Base-by-base conservation (phyloP, 208 protist species). In the Crithidia mellificae region DNA sequence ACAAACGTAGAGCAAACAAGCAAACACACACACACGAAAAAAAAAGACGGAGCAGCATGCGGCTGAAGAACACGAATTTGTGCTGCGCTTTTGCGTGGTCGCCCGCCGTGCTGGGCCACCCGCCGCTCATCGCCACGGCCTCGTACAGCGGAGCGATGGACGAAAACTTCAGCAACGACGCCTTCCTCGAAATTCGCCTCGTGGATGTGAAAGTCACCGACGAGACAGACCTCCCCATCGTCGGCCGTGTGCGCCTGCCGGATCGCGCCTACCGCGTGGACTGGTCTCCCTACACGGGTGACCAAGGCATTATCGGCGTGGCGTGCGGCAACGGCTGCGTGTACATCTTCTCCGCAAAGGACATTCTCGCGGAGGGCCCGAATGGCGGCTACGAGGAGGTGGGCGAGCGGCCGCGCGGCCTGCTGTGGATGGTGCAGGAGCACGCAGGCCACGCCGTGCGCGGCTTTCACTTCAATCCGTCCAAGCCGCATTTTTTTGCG, bases 391-490 rank as follows among this genome's bases (percentile, higher is more conserved):
- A 64, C 43, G 80, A 25, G 68, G 80, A 27, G 57, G 54, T 51
- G 27, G 73, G 88, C 8, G 70, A 69, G 22, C 55, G 52, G 17
- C 70, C 70, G 38, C 70, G 70, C 6, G 70, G 62, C 17, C 65
- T 95, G 11, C 75, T 98, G 34, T 92, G 89, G 53, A 80, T 71
- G 30, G 85, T 96, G 29, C 72, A 81, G 44, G 88, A 94, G 59
- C 95, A 98, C 78, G 80, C 56, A 22, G 86, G 84, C 19, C 69
- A 87, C 19, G 70, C 70, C 53, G 92, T 98, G 22, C 83, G 86
- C 32, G 85, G 84, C 1, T 92, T 98, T 39, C 95, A 98, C 65
- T 98, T 98, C 78, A 99, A 98, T 82, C 68, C 81, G 8, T 74
- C 84, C 6, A 88, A 98, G 77, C 80, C 86, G 24, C 87, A 92